Percentiles rank a stretch among this genome's conserved stretches.
Evolutionary conservation across 2,329 filamentous ascomycete genomes (phyloP).

Genomic region (Talaromyces pinophilus): DNA sequence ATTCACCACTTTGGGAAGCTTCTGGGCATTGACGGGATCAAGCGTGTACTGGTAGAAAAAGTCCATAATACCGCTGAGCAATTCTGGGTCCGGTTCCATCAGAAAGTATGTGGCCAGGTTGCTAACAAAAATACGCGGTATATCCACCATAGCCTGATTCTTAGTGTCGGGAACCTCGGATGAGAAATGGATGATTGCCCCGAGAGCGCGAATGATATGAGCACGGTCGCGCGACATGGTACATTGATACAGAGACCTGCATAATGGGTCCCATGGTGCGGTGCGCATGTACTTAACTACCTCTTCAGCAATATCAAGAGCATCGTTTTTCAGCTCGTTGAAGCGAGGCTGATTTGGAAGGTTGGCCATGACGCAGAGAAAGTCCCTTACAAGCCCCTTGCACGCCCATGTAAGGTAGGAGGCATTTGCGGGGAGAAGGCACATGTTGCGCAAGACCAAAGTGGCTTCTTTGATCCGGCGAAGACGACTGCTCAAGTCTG

Average conservation of each 20-base stretch:
- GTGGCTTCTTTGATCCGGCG: slow-evolving; percentile 81
- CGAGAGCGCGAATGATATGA: slow-evolving; percentile 74
- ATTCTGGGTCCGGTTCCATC: slow-evolving; percentile 73
- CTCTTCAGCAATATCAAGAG: slow-evolving; percentile 87
- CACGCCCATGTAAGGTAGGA: slow-evolving; percentile 70
- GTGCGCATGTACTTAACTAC: slow-evolving; percentile 79
- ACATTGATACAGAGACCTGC: slow-evolving; percentile 63
- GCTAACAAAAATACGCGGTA: neutral
- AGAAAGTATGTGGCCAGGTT: slow-evolving; percentile 48
- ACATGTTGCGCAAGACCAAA: slow-evolving; percentile 91
- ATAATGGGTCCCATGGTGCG: slow-evolving; percentile 73
- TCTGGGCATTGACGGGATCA: slow-evolving; percentile 78
- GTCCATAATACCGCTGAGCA: slow-evolving; percentile 84
- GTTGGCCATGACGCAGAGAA: slow-evolving; percentile 78
- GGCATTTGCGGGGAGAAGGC: slow-evolving; percentile 88
- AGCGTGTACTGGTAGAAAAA: slow-evolving; percentile 96
- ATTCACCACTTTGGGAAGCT: slow-evolving; percentile 38
- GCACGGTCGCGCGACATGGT: slow-evolving; percentile 74
- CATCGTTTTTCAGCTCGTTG: slow-evolving; percentile 85
- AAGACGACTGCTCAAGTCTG: slow-evolving; percentile 68
- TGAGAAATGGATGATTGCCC: slow-evolving; percentile 81
- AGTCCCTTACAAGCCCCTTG: slow-evolving; percentile 67
- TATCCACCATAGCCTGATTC: slow-evolving; percentile 53
- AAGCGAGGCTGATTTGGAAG: slow-evolving; percentile 70
- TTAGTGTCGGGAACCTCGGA: slow-evolving; percentile 83